A percentile compares a stretch with the other conserved stretches of the same genome.
Conservation (phyloP, 2,329 filamentous ascomycete genomes). For the Dactylella cylindrospora region DNA sequence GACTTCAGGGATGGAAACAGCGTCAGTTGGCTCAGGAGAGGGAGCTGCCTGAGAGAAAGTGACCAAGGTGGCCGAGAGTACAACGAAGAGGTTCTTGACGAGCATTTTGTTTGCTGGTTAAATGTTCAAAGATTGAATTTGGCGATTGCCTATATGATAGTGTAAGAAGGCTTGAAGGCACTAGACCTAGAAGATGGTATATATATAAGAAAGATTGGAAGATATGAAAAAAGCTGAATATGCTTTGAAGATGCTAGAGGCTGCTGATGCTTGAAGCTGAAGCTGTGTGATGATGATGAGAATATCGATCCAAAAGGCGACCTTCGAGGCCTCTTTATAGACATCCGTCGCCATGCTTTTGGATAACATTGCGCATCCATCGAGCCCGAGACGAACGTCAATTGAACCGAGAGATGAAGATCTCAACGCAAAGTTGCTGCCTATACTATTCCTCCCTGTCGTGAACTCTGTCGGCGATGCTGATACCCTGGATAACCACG, state of each 20-base stretch:
- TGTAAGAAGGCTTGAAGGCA: background rate
- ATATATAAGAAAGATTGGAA: background rate
- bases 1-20: background rate
- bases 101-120: slow-evolving; percentile 1
- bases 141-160: no score
- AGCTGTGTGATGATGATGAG: slow-evolving; percentile 1
- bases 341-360: background rate
- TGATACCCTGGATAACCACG: no score
- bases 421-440: no score
- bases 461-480: no score
- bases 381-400: no score
- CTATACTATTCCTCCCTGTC: no score
- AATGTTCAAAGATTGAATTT: background rate
- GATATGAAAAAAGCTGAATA: no score
- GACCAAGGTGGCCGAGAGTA: slow-evolving; percentile 7
- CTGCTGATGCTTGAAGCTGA: background rate
- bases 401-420: no score
- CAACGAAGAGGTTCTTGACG: slow-evolving; percentile 8
- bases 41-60: slow-evolving; percentile 3
- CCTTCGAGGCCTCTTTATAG: background rate
- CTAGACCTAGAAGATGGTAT: background rate
- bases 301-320: background rate
- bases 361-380: no score
- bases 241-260: background rate
- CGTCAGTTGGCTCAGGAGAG: background rate